Base-by-base conservation (phyloP, 163 green algal species). In the Prototheca cutis region DNA sequence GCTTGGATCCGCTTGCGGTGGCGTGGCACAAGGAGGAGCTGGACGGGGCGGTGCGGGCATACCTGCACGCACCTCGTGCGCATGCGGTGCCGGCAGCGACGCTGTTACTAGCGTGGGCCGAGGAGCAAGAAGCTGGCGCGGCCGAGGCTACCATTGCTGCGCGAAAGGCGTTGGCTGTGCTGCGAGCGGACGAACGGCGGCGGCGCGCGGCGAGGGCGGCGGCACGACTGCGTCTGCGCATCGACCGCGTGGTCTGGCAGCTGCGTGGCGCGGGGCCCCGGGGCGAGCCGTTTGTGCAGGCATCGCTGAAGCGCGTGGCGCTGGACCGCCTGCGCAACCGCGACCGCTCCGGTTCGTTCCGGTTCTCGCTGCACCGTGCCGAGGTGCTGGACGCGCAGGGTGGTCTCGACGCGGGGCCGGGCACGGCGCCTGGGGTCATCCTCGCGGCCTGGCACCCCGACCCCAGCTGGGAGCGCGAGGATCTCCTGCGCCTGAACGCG, bases 401-500 rank as follows among this genome's bases (percentile, higher is more conserved):
- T 3, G 19, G 28, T 18, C 54, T 77, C 27, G 61, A 59, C 19
- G 32, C 72, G 0, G 53, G 65, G 8, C 33, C 70, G 30, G 55
- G 23, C 39, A 17, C 54, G 21, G 57, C 32, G 27, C 36, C 67
- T 39, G 77, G 74, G 25, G 67, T 66, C 33, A 69, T 84, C 33
- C 48, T 84, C 23, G 59, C 61, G 15, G 42, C 40, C n/a, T 84
- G 77, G 77, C 80, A 82, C 48, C 77, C 77, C 0, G 74, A 82
- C 40, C 58, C 61, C 39, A 67, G 58, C 18, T 84, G 70, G 67
- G 63, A 66, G 39, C 55, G 66, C 6, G 74, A 82, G 47, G 58
- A 69, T 23, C 51, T 78, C 60, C n/a, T 82, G 31, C 60, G 74
- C 7, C 59, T 80, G 40, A 64, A 72, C 13, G 65, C 67, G 3